Evolutionary conservation across 2,329 filamentous ascomycete genomes (phyloP).

Genomic region (Fusarium concolor): DNA sequence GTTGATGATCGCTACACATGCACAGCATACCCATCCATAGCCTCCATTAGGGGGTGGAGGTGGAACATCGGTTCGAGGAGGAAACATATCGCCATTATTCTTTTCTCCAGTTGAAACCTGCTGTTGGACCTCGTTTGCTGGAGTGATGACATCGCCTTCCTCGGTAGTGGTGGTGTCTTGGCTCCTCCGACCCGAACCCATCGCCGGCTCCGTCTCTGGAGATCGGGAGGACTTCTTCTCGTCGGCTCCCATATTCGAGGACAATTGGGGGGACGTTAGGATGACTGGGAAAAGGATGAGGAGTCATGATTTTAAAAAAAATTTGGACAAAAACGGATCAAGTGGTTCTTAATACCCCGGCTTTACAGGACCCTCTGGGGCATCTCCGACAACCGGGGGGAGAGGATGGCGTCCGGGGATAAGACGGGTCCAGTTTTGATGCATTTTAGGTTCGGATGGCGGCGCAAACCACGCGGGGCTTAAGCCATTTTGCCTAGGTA

Average conservation of each 20-base stretch:
- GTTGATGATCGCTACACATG: constrained; percentile 64
- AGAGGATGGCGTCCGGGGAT: constrained; percentile 39
- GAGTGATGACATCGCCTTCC: constrained; percentile 39
- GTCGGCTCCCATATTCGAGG: constrained; percentile 19
- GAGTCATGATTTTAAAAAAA: constrained; percentile 17
- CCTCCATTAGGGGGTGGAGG: constrained; percentile 67
- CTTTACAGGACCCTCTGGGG: constrained; percentile 14
- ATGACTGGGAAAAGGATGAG: neutral
- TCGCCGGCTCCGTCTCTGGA: constrained; percentile 15
- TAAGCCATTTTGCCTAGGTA: constrained; percentile 7
- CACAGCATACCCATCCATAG: constrained; percentile 62
- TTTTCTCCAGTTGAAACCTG: constrained; percentile 17
- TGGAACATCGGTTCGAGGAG: constrained; percentile 30
- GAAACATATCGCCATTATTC: constrained; percentile 19
- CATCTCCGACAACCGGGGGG: constrained; percentile 29
- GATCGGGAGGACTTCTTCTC: constrained; percentile 33
- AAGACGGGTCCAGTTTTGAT: constrained; percentile 26
- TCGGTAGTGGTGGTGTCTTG: constrained; percentile 37
- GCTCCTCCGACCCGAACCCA: constrained; percentile 20
- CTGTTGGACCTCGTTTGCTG: constrained; percentile 21
- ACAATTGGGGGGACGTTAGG: constrained; percentile 4
- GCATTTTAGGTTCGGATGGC: constrained; percentile 35
- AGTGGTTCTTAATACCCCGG: constrained; percentile 31
- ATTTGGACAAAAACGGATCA: constrained; percentile 20
- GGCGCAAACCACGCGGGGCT: constrained; percentile 23